Percentiles rank a stretch among this genome's conserved stretches.
Evolutionary conservation across 306 rosid genomes (phyloP).

Genomic region (Notholithocarpus densiflorus): DNA sequence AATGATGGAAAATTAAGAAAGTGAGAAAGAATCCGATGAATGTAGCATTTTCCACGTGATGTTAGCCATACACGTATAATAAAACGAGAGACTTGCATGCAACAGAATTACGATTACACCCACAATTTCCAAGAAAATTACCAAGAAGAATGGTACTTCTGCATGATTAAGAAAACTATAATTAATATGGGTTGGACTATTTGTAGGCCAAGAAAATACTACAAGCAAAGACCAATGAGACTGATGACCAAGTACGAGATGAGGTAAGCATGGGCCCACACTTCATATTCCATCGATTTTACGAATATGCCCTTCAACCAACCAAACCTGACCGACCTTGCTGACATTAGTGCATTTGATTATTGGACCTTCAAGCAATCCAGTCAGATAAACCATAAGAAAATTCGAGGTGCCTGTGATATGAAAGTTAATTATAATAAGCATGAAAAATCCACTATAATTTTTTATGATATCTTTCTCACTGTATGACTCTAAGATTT

Average conservation of each 20-base stretch:
- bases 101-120: not conserved
- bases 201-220: not conserved
- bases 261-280: conserved; percentile 12
- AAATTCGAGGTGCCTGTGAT: not conserved
- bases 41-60: too few species aligned
- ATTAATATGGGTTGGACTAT: not conserved
- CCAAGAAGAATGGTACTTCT: too few species aligned
- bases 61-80: not conserved
- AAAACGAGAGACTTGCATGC: not conserved
- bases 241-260: not conserved
- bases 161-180: too few species aligned
- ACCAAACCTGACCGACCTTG: not conserved
- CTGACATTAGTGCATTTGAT: not conserved
- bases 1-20: too few species aligned
- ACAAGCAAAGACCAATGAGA: not conserved
- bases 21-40: too few species aligned
- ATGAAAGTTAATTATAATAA: not conserved
- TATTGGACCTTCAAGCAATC: not conserved
- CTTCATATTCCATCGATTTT: conserved; percentile 17
- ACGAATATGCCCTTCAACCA: conserved; percentile 12
- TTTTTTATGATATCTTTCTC: not conserved
- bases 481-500: not conserved
- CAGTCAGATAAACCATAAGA: not conserved
- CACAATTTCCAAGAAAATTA: not conserved
- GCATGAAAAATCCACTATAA: not conserved